These are phyloP conservation scores for Penicillium griseofulvum DNA, from an alignment of 2,329 filamentous ascomycete species.

Conservation along the genomic window DNA sequence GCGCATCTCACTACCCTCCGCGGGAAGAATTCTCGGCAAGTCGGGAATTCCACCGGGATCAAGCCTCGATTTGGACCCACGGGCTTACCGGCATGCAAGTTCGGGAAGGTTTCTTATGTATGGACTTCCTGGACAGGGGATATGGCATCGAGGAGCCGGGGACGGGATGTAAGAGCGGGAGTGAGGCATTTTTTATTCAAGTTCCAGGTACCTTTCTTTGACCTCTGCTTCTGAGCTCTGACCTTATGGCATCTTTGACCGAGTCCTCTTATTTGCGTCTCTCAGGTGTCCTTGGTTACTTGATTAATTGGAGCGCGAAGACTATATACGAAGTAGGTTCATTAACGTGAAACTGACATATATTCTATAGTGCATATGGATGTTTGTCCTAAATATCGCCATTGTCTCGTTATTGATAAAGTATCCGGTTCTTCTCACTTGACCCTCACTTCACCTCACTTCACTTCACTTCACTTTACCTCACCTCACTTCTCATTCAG, in stretches of 20 bases:
- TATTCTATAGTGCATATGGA: too few relatives aligned
- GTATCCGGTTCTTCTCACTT: too few relatives aligned
- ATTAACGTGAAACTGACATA: not conserved
- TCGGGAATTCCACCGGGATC: not conserved
- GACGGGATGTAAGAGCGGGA: not conserved
- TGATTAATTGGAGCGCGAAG: not conserved
- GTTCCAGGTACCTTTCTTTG: not conserved
- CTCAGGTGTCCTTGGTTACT: not conserved
- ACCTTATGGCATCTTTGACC: not conserved
- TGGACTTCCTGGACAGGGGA: slow-evolving; percentile 3
- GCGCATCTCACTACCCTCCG: slow-evolving; percentile 1
- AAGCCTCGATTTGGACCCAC: not conserved
- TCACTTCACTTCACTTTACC: too few relatives aligned
- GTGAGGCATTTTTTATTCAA: not conserved
- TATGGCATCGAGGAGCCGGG: not conserved
- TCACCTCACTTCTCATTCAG: too few relatives aligned
- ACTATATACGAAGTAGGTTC: not conserved
- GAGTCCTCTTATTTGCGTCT: not conserved
- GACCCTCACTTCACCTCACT: too few relatives aligned
- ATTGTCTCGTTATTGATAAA: too few relatives aligned
- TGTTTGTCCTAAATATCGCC: too few relatives aligned
- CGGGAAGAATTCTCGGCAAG: slow-evolving; percentile 16
- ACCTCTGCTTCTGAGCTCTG: not conserved
- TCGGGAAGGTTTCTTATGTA: slow-evolving; percentile 9
- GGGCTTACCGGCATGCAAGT: slow-evolving; percentile 5